phyloP scores from a whole-genome alignment of 345 rosid genomes.

The Brassica nigra region DNA sequence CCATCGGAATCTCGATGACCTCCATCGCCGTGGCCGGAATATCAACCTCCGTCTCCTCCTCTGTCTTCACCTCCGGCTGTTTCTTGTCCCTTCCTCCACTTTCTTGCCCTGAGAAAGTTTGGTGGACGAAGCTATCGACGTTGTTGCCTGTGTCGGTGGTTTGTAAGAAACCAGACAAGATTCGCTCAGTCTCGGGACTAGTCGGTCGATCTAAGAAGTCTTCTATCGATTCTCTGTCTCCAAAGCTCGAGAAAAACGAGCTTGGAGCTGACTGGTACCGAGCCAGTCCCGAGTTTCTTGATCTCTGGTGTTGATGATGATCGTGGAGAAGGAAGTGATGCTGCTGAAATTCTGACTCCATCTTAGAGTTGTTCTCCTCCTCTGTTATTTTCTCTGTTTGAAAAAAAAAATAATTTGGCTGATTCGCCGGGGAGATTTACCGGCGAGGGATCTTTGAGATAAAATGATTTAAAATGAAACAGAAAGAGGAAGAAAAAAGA shows the following conservation, averaged over 20 bases:
- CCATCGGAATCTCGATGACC: conserved; percentile 22
- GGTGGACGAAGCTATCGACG: conserved; percentile 41
- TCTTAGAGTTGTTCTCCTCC: conserved; percentile 18
- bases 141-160: conserved; percentile 44
- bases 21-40: conserved; percentile 30
- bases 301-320: conserved; percentile 49
- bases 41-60: background rate
- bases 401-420: background rate
- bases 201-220: conserved; percentile 61
- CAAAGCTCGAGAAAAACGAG: conserved; percentile 49
- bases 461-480: background rate
- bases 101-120: conserved; percentile 23
- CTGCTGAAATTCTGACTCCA: conserved; percentile 67
- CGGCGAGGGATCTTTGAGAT: conserved; percentile 28
- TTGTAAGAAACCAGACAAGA: conserved; percentile 55
- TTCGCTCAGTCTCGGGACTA: conserved; percentile 66
- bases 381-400: too few species aligned
- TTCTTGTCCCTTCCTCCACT: conserved; percentile 15
- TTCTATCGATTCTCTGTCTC: conserved; percentile 52
- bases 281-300: conserved; percentile 48
- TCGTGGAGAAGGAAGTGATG: conserved; percentile 44
- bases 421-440: conserved; percentile 23
- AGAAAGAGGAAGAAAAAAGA: background rate
- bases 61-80: conserved; percentile 31
- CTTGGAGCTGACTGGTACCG: conserved; percentile 76